Base-by-base conservation (phyloP, 108 stramenopile species). In the Stephanodiscus triporus region DNA sequence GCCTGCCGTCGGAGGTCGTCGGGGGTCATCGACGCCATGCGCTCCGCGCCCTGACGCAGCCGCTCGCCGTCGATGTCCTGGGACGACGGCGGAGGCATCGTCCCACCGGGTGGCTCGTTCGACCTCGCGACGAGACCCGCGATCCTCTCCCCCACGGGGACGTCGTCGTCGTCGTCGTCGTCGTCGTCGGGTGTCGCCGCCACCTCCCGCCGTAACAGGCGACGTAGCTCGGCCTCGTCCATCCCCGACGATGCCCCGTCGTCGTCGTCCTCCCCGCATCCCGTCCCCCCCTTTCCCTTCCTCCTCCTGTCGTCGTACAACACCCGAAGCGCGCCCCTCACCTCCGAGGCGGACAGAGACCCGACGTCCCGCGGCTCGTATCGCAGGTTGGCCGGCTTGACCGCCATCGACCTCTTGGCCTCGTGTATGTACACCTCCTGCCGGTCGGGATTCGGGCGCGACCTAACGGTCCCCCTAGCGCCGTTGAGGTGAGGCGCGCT, bases 1-100 rank as follows among this genome's bases (percentile, higher is more conserved):
- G 93, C 93, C 66, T 94, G 93, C 56, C 83, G 81, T 20, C 80
- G 77, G 0, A 94, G 72, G 34, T 86, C 85, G 6, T 87, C 88
- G 17, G 93, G 93, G 10, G 79, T 58, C 90, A 90, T 90, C 36
- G 86, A 72, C 19, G 73, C 70, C 76, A 94, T 75, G 60, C 86
- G 86, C 17, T 86, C 64, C 13, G 87, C 83, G 4, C 82, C 87
- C 48, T 72, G 59, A 0, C 71, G 70, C 14, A 78, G 66, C 22
- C 67, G 23, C 16, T 54, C 50, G 43, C 63, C 43, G 30, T 27
- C 19, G 56, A 45, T 10, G 23, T 26, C 43, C 2, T 10, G 11
- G 4, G 32, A 22, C 29, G 63, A 48, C 20, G 47, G 24, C 20
- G 26, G 9, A 0, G 62, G 4, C 30, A 11, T 22, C 34, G 40